Evolutionary conservation across 2,329 filamentous ascomycete genomes (phyloP).

Genomic region (Colletotrichum simmondsii): DNA sequence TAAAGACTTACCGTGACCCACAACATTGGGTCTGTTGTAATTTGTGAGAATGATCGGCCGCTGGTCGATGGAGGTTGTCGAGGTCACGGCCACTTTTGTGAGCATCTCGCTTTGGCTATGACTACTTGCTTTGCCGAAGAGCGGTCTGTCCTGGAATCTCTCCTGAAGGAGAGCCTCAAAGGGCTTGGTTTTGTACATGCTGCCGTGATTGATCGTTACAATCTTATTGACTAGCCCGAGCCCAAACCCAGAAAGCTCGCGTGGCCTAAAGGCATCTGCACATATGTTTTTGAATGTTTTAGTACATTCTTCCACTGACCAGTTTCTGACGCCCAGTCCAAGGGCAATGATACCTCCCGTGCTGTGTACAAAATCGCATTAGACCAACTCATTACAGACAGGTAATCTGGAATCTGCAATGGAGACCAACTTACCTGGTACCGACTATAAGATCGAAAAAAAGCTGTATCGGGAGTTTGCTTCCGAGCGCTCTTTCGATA

Average conservation of each 20-base stretch:
- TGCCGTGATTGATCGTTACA: neutral
- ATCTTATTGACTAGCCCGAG: no score
- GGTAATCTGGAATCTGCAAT: no score
- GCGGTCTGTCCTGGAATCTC: neutral
- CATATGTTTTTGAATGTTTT: neutral
- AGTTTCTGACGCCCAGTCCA: neutral
- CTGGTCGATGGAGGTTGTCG: neutral
- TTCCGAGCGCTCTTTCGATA: neutral
- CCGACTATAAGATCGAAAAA: neutral
- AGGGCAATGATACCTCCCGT: neutral
- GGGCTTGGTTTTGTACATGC: neutral
- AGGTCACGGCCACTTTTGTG: neutral
- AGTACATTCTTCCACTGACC: neutral
- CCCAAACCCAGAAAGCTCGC: neutral
- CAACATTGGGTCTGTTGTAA: neutral
- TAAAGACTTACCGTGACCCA: no score
- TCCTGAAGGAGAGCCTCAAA: neutral
- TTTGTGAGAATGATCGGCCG: neutral
- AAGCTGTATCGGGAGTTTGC: neutral
- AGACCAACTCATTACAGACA: no score
- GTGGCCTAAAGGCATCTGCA: neutral
- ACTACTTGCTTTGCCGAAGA: neutral
- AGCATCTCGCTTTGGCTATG: neutral
- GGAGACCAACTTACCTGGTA: neutral
- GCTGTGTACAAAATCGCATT: neutral